Conservation (phyloP, 2,329 filamentous ascomycete species). For the Fusarium sp. region DNA sequence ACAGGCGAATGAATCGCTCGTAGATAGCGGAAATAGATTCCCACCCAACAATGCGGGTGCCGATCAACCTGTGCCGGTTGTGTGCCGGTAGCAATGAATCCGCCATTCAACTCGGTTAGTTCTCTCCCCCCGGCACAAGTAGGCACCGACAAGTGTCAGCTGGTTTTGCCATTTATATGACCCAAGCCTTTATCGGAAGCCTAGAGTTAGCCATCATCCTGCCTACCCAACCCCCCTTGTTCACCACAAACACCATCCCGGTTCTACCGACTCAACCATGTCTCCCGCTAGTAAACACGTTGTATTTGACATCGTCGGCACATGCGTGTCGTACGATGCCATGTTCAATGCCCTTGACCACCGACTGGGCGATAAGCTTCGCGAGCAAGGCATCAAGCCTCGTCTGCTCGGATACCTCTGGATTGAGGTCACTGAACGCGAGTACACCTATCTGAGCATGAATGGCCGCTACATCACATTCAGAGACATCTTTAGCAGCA, state of each 20-base stretch:
- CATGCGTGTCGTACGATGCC: conserved; percentile 60
- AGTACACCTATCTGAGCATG: conserved; percentile 62
- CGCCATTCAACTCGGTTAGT: not conserved
- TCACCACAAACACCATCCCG: not conserved
- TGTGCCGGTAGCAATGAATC: not conserved
- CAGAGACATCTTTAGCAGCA: conserved; percentile 54
- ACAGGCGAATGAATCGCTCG: too few relatives aligned
- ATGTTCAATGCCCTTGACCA: conserved; percentile 56
- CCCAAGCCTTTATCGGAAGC: not conserved
- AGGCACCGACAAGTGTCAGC: not conserved
- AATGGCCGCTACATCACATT: conserved; percentile 57
- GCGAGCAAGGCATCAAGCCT: conserved; percentile 53
- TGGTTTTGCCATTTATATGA: not conserved
- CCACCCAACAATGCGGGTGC: not conserved
- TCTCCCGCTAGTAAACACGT: conserved; percentile 54
- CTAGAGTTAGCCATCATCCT: not conserved
- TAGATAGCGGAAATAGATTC: too few relatives aligned
- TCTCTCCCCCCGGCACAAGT: not conserved
- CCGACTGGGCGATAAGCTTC: conserved; percentile 56
- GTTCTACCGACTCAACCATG: conserved; percentile 6
- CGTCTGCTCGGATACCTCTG: conserved; percentile 59
- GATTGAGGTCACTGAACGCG: conserved; percentile 61
- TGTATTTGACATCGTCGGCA: conserved; percentile 66
- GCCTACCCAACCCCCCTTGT: not conserved
- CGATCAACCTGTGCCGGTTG: not conserved